Evolutionary conservation across 2,329 filamentous ascomycete species (phyloP).

Genomic region (Beauveria australis): DNA sequence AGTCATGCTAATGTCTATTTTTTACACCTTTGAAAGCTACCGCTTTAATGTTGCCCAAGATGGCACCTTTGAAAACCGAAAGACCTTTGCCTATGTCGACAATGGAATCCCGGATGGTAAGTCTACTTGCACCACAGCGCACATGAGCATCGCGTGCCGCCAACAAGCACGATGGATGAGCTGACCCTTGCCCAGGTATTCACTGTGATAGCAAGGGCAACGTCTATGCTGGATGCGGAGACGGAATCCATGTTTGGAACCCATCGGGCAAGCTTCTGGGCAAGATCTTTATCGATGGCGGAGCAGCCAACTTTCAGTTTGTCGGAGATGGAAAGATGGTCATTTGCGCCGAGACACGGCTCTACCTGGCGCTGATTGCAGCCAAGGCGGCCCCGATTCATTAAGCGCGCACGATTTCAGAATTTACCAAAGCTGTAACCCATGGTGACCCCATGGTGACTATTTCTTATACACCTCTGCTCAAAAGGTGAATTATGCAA

Average conservation of each 20-base stretch:
- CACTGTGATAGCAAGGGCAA: conserved; percentile 47
- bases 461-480: background rate
- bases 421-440: too few species aligned
- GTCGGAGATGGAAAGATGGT: conserved; percentile 28
- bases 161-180: background rate
- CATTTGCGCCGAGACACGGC: conserved; percentile 26
- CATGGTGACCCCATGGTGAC: background rate
- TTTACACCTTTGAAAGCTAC: conserved; percentile 25
- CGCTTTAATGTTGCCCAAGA: conserved; percentile 36
- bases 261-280: conserved; percentile 38
- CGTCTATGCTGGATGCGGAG: conserved; percentile 42
- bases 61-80: conserved; percentile 38
- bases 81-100: conserved; percentile 48
- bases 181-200: conserved; percentile 33
- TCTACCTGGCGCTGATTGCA: conserved; percentile 24
- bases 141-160: background rate
- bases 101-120: conserved; percentile 50
- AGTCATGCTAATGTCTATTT: background rate
- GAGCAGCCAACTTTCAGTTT: conserved; percentile 38
- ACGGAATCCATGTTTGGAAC: conserved; percentile 42
- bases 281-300: conserved; percentile 45
- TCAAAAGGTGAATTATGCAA: too few species aligned
- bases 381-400: conserved; percentile 14
- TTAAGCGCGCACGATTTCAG: background rate
- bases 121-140: conserved; percentile 7